Evolutionary conservation across 495 filamentous ascomycete genomes (phyloP).

Genomic region (Penicillium crystallinum): DNA sequence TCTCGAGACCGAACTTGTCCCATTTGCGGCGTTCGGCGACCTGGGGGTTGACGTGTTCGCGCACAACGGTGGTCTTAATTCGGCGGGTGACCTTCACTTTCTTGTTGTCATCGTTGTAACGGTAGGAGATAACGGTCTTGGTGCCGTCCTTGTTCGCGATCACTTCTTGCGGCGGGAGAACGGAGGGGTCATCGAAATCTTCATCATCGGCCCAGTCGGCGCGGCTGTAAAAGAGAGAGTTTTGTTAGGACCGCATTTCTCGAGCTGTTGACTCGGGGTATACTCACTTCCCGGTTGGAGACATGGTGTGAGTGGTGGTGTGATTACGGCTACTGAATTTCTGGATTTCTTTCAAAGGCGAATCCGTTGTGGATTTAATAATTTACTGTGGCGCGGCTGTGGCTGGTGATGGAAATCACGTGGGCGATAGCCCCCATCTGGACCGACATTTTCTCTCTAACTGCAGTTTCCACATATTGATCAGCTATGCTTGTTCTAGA

Average conservation of each 20-base stretch:
- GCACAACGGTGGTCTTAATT: slow-evolving; percentile 81
- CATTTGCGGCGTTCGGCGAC: slow-evolving; percentile 89
- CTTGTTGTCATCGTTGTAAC: slow-evolving; percentile 86
- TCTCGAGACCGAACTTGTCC: slow-evolving; percentile 88
- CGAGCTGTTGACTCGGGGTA: background rate
- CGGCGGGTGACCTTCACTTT: slow-evolving; percentile 94
- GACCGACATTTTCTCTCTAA: background rate
- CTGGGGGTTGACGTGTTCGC: slow-evolving; percentile 91
- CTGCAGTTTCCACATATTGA: too few relatives aligned
- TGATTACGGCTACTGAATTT: slow-evolving; percentile 37
- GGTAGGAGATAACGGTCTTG: slow-evolving; percentile 88
- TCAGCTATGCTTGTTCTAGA: too few relatives aligned
- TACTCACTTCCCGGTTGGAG: slow-evolving; percentile 45
- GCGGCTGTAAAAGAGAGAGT: slow-evolving; percentile 42
- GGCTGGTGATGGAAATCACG: slow-evolving; percentile 30
- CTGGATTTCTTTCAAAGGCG: slow-evolving; percentile 41
- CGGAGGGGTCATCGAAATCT: slow-evolving; percentile 74
- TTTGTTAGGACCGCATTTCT: slow-evolving; percentile 11
- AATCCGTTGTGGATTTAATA: slow-evolving; percentile 50
- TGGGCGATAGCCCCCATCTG: slow-evolving; percentile 9
- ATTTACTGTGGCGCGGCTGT: slow-evolving; percentile 36
- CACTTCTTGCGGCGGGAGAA: slow-evolving; percentile 78
- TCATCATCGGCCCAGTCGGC: slow-evolving; percentile 98
- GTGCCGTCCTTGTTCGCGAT: slow-evolving; percentile 96
- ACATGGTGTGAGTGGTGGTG: slow-evolving; percentile 39